These are phyloP conservation scores for Alisma plantagoaquatica DNA, from an alignment of 106 monocot genomes.

Conservation along the genomic window DNA sequence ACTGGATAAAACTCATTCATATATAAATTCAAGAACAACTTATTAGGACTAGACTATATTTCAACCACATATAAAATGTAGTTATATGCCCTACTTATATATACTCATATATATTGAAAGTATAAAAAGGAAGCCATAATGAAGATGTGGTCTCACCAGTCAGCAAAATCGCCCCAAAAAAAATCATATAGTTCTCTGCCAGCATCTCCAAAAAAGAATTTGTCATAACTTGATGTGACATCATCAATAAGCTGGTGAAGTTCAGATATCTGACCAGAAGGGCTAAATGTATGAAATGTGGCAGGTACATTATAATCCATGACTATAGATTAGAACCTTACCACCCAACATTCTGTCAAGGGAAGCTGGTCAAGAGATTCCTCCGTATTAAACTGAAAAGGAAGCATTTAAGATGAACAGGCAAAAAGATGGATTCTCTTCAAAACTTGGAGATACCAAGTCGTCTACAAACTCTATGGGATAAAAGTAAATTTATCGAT, in stretches of 20 bases:
- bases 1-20: too few species aligned
- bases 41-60: too few species aligned
- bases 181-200: slow-evolving; percentile 96
- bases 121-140: too few species aligned
- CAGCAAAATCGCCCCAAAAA: slow-evolving; percentile 98
- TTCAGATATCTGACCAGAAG: slow-evolving; percentile 83
- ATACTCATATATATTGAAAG: too few species aligned
- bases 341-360: slow-evolving; percentile 96
- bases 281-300: neutral
- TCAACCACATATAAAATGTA: too few species aligned
- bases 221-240: slow-evolving; percentile 84
- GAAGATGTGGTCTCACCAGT: slow-evolving; percentile 82
- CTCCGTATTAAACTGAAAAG: slow-evolving; percentile 60
- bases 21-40: too few species aligned
- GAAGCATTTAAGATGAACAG: too few species aligned
- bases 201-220: slow-evolving; percentile 94
- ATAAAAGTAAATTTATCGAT: too few species aligned
- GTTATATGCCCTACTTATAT: too few species aligned
- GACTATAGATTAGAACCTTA: slow-evolving; percentile 21
- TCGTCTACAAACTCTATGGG: too few species aligned
- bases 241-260: slow-evolving; percentile 87
- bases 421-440: too few species aligned
- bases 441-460: too few species aligned
- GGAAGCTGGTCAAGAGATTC: slow-evolving; percentile 52
- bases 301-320: neutral